Base-by-base conservation (phyloP, 2,329 filamentous ascomycete species). In the Colletotrichum sp. region DNA sequence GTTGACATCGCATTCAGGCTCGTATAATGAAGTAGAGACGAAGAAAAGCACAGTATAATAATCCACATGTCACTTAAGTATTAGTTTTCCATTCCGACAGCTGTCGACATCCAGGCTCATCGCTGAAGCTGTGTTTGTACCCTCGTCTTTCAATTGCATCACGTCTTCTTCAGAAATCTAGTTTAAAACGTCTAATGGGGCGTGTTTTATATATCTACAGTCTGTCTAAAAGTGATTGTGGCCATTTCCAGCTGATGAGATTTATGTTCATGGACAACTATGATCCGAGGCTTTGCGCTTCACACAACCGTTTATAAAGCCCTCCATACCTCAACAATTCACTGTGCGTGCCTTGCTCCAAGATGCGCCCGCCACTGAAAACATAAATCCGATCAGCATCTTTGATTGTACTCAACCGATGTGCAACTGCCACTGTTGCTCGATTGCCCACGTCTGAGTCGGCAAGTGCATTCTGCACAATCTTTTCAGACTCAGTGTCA, bases 401-500 rank as follows among this genome's bases (percentile, higher is more conserved):
- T 8, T 71, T 68, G 18, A 78, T 57, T 1, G 76, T 78, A 3
- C 69, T 66, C 4, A 79, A 67, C 2, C 78, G 73, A 24, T 79
- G 76, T 3, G 78, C 77, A 16, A 77, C 68, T 5, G 75, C 68
- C 10, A 72, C 69, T 4, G 77, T 78, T 12, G 49, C 72, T 5
- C 64, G 34, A n/a, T 69, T 16, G 8, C 49, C 34, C 2, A 24
- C n/a, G n/a, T 30, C 80, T 0, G 82, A 83, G 5, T 67, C 15
- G 26, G 39, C 90, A 28, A 95, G 85, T 0, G 92, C 92, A 5
- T 85, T 86, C 80, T 95, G 92, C 5, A 95, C 91, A 1, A 93
- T 85, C 75, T 89, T 89, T 81, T 95, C 93, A 0, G 89, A 92
- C 79, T 93, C 89, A 0, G 91, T 92, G 77, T 95, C 93, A 0